Evolutionary conservation across 495 filamentous ascomycete species (phyloP), one percentile per base, ranked within the genome.

Genomic region (Cercophora samala): DNA sequence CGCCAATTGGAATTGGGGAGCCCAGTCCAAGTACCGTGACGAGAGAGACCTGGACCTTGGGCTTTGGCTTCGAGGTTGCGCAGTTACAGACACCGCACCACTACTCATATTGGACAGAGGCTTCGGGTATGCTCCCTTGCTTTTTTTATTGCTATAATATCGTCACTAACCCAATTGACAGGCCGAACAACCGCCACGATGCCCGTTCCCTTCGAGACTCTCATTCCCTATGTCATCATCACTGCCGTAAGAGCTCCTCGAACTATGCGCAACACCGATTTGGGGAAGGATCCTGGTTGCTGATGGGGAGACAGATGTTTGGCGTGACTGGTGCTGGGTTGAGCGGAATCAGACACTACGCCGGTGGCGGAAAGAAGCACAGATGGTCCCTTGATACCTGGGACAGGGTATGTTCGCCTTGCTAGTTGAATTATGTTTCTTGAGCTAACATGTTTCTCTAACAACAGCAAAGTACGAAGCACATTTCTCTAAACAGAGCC

Each of bases 181-280:
- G 75, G 70, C 62, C 68, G 62, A 70, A 9, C 29, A 68, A 66
- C 66, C 64, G 64, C 69, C 85, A 85, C 73, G 60, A 98, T 98
- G 95, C 92, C 90, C 77, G 88, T 99, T 69, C 95, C 95, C 62
- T 98, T 98, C 83, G 95, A 99, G 85, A 89, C 93, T 66, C 82
- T 99, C 72, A 80, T 99, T 76, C 95, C 95, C 59, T 98, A 96
- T 82, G 95, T 85, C 71, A 93, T 97, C 84, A 91, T 96, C 80
- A 77, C 93, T 62, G 83, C 79, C 76, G 93, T 97, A 83, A 78
- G 92, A 83, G 26, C 23, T 69, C 63, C 19, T 70, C 55, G 64
- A 66, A 72, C 73, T 68, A 62, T 66, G 19, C 64, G 19, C 1
- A 25, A 60, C 24, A 18, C 21, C 62, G 25, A 32, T 32, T 32